Evolutionary conservation across 176 grass and related monocot species (phyloP).

Genomic region (Thalia dealbata): DNA sequence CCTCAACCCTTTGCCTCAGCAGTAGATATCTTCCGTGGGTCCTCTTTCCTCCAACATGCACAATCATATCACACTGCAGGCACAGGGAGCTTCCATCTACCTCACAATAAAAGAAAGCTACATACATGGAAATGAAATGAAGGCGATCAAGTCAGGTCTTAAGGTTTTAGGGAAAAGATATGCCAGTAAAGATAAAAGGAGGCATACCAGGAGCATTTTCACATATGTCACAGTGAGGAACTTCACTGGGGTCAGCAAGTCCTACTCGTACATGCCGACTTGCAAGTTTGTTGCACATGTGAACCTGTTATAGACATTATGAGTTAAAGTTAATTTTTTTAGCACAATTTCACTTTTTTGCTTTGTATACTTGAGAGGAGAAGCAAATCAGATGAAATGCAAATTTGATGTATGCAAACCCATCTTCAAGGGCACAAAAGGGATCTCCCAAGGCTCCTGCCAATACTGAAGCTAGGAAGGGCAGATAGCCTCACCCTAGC

Average conservation of each 20-base stretch:
- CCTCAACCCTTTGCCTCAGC: conserved; percentile 88
- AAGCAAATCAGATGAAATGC: not conserved
- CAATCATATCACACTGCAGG: conserved; percentile 88
- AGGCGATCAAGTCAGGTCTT: not conserved
- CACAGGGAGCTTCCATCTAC: conserved; percentile 97
- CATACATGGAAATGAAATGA: conserved; percentile 34
- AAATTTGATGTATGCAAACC: not conserved
- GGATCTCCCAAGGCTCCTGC: no score
- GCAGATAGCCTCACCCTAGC: no score
- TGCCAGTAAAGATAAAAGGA: not conserved
- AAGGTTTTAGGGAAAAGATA: not conserved
- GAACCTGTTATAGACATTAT: conserved; percentile 48
- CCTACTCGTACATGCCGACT: conserved; percentile 97
- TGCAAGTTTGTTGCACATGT: conserved; percentile 99
- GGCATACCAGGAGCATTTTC: conserved; percentile 76
- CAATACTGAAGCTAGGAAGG: no score
- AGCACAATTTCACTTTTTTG: not conserved
- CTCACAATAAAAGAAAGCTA: conserved; percentile 98
- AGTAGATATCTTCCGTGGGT: conserved; percentile 88
- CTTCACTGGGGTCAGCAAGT: conserved; percentile 77
- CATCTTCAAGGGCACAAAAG: not conserved
- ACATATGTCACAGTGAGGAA: conserved; percentile 89
- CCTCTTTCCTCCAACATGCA: conserved; percentile 94
- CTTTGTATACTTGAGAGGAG: no score
- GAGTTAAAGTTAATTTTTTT: not conserved